Evolutionary conservation across 208 protist species (phyloP), one percentile per base, ranked within the genome.

Genomic region (Crithidia sp.): DNA sequence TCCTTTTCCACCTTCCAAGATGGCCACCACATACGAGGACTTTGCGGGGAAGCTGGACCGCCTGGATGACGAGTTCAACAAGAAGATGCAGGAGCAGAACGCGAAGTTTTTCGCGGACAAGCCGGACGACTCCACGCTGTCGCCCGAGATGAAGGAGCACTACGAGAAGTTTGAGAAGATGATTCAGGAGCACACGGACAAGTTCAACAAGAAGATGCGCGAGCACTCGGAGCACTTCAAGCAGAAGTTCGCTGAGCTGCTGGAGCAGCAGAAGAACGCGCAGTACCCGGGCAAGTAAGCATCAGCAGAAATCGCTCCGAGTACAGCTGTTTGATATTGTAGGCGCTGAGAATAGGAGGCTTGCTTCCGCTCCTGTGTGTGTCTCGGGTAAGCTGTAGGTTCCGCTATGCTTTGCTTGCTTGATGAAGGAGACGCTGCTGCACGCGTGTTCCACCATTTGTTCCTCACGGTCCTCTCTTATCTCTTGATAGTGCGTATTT

Each of bases 51-150:
- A 95, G 87, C 92, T 96, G 50, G 90, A 96, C 77, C 89, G 88
- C 81, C 86, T 96, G 65, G 90, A 95, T 76, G 84, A 83, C 43
- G 92, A 96, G 86, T 95, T 95, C 62, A 80, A 80, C 50, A 93
- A 92, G 82, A 95, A 95, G 87, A 95, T 96, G 90, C 90, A 95
- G 81, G 90, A 95, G 65, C 92, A 95, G 83, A 95, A 95, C 85
- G 92, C 93, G 76, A 94, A 91, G 83, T 96, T 96, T 81, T 96
- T 96, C 70, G 89, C 90, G 52, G 90, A 95, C 85, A 95, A 95
- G 80, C 92, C 92, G 40, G 89, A 94, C 61, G 90, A 96, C 70
- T 84, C 79, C 60, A 92, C 90, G 28, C 87, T 96, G 66, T 96
- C 92, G 7, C 89, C 92, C 45, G 90, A 96, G 79, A 94, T 95